phyloP scores from a whole-genome alignment of 257 asterid species.

The Nicotiana paniculata region DNA sequence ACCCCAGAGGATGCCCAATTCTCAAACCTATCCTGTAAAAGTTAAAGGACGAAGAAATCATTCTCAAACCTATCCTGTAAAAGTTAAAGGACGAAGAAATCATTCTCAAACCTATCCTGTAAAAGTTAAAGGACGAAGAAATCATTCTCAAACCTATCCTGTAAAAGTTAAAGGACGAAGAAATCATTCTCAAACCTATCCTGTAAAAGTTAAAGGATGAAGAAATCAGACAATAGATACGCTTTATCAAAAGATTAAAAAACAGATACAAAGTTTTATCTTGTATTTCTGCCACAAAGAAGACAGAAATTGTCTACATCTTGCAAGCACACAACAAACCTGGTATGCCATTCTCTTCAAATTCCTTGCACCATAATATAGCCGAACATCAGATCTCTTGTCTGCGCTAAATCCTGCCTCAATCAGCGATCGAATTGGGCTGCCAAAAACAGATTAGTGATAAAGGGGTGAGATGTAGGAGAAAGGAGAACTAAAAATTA shows the following conservation, averaged over 20 bases:
- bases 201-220: background rate
- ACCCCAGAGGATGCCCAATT: conserved; percentile 80
- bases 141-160: conserved; percentile 68
- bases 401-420: conserved; percentile 74
- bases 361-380: conserved; percentile 92
- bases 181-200: background rate
- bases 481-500: background rate
- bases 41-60: background rate
- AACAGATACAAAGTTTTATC: background rate
- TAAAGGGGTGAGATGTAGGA: background rate
- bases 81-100: background rate
- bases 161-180: conserved; percentile 5
- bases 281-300: background rate
- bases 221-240: background rate
- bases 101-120: background rate
- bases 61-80: no score
- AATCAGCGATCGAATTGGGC: conserved; percentile 83
- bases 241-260: background rate
- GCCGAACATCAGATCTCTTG: conserved; percentile 72
- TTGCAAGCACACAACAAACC: conserved; percentile 34
- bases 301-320: background rate
- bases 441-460: conserved; percentile 23
- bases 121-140: no score
- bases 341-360: conserved; percentile 82
- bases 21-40: conserved; percentile 65